phyloP scores from a whole-genome alignment of 768 basidiomycete species.

The Mycena crocata region DNA sequence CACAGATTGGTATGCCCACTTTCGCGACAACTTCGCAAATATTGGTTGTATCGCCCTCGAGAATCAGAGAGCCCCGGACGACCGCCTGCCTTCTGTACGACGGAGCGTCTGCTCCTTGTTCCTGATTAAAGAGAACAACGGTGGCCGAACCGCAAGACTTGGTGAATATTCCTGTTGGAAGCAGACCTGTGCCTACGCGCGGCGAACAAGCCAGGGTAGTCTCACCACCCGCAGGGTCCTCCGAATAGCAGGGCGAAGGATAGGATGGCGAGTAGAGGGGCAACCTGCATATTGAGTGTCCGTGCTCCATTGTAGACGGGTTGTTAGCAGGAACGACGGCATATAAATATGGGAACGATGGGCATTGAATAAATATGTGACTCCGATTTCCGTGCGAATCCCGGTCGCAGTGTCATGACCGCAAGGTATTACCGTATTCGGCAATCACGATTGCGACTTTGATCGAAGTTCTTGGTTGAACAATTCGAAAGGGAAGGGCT shows the following conservation, averaged over 20 bases:
- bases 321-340: too few species aligned
- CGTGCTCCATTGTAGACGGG: too few species aligned
- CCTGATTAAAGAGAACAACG: conserved; percentile 25
- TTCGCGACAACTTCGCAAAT: conserved; percentile 20
- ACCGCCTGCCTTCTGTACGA: conserved; percentile 11
- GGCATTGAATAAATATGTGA: too few species aligned
- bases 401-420: too few species aligned
- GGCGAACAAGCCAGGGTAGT: conserved; percentile 23
- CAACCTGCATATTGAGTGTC: too few species aligned
- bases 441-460: too few species aligned
- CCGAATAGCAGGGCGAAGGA: conserved; percentile 24
- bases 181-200: background rate
- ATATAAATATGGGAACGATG: too few species aligned
- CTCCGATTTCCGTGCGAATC: too few species aligned
- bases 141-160: conserved; percentile 24
- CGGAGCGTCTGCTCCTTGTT: background rate
- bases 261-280: too few species aligned
- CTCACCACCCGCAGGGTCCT: conserved; percentile 26
- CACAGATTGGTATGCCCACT: background rate
- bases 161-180: conserved; percentile 24
- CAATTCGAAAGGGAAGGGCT: too few species aligned
- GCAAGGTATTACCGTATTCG: too few species aligned
- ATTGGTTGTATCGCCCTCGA: conserved; percentile 11
- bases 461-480: too few species aligned
- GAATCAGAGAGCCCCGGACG: conserved; percentile 21